Evolutionary conservation across 169 alveolate genomes (phyloP), one percentile per base, ranked within the genome.

Genomic region (Plasmodium coatneyi): DNA sequence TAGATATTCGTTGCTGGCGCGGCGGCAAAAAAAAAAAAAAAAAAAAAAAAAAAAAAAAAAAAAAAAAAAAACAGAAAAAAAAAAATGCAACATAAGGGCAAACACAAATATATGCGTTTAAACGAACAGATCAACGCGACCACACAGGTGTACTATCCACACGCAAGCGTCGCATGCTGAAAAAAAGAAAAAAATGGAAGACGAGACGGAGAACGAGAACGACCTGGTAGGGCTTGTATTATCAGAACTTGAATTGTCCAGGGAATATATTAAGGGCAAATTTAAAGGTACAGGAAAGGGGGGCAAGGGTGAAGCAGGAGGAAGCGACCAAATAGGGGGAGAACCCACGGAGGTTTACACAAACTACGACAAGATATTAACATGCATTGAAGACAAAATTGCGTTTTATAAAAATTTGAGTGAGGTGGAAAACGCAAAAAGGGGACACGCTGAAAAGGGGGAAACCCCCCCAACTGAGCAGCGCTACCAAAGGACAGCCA

Each of bases 231-330:
- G 39, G 22, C 72, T 22, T 10, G 49, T 46, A 28, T 43, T 87
- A 46, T 54, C 74, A 3, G 93, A 87, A 66, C 93, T 87, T 34
- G 82, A 87, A 79, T 60, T 22, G 43, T 78, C 93, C 32, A 76
- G 34, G 81, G 25, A 25, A 10, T 87, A 28, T 66, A 76, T 78
- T 36, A 56, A 49, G 49, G 49, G 52, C 16, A 83, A 82, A 41
- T 34, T 82, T 32, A 19, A 34, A 16, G 16, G 72, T 56, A 36
- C 16, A 39, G 74, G 52, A 70, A 49, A 82, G 19, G 80, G 36
- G 25, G 43, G 71, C 71, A n/a, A 82, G 22, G 36, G 16, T 3
- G 60, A 12, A 49, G 3, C 4, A 49, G 60, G 22, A 49, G 22
- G 76, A 6, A 66, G 76, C 14, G 5, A 22, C n/a, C 76, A 19